Conservation (phyloP, 352 stramenopile species). For the Aphanomyces stellatus region DNA sequence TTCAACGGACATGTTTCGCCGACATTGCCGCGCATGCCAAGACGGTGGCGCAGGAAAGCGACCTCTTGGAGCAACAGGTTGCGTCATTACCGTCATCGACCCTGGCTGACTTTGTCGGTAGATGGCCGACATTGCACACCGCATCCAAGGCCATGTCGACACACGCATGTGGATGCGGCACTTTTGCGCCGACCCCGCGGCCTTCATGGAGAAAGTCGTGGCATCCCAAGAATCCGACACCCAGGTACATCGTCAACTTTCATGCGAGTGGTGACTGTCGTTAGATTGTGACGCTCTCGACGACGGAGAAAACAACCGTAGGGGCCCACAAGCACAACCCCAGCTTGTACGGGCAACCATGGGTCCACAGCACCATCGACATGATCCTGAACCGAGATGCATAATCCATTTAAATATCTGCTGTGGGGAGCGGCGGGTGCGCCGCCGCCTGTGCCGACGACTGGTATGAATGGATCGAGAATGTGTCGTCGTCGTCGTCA, state of each 20-base stretch:
- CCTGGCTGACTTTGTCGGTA: background rate
- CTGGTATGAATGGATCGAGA: background rate
- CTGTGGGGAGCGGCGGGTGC: background rate
- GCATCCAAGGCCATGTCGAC: slow-evolving; percentile 5
- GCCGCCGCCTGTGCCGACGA: background rate
- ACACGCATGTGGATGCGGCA: slow-evolving; percentile 2
- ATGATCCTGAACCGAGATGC: slow-evolving; percentile 5
- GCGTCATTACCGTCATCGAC: background rate
- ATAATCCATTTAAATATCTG: slow-evolving; percentile 18
- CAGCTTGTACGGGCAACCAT: background rate
- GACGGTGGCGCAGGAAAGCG: background rate
- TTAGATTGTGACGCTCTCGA: background rate
- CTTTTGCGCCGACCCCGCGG: slow-evolving; percentile 1
- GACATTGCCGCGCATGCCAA: background rate
- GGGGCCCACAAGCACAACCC: background rate
- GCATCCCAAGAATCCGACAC: slow-evolving; percentile 7
- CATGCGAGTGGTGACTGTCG: background rate
- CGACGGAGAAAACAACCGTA: background rate
- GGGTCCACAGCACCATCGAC: slow-evolving; percentile 19
- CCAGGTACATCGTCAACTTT: slow-evolving; percentile 1
- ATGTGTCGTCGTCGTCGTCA: background rate
- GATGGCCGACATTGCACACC: background rate
- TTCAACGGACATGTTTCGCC: background rate
- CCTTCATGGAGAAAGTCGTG: slow-evolving; percentile 15
- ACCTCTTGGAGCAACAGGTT: slow-evolving; percentile 3